Evolutionary conservation across 2,329 filamentous ascomycete species (phyloP).

Genomic region (Fusarium sp.): DNA sequence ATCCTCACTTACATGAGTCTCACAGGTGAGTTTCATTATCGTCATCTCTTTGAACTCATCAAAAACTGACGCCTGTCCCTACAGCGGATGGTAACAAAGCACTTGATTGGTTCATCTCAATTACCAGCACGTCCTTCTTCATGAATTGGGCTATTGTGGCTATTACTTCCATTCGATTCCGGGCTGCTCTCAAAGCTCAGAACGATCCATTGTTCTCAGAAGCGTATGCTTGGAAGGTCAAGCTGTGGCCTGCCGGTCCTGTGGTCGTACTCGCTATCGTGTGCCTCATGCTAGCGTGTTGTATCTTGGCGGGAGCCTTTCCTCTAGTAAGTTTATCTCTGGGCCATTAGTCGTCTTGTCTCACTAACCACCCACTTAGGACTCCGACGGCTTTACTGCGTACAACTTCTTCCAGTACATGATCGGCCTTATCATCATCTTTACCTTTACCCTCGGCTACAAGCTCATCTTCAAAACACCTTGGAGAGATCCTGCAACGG

Average conservation of each 20-base stretch:
- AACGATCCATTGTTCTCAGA: slow-evolving; percentile 34
- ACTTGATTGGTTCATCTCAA: slow-evolving; percentile 38
- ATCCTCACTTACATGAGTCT: slow-evolving; percentile 35
- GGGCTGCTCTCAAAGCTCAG: slow-evolving; percentile 28
- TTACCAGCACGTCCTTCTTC: slow-evolving; percentile 39
- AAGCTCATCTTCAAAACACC: slow-evolving; percentile 28
- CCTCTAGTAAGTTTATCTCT: no score
- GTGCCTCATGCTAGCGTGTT: no score
- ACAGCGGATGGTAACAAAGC: slow-evolving; percentile 25
- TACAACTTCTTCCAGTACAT: slow-evolving; percentile 36
- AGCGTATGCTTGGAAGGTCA: slow-evolving; percentile 30
- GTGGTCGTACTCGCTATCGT: slow-evolving; percentile 11
- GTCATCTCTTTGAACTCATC: neutral
- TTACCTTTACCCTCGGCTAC: slow-evolving; percentile 28
- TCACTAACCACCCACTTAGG: neutral
- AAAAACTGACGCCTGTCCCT: no score
- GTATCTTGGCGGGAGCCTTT: slow-evolving; percentile 4
- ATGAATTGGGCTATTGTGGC: slow-evolving; percentile 39
- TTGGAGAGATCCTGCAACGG: slow-evolving; percentile 22
- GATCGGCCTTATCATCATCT: slow-evolving; percentile 29
- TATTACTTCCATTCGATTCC: slow-evolving; percentile 36
- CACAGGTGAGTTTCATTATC: neutral
- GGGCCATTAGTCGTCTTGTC: neutral
- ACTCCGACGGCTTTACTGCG: slow-evolving; percentile 13
- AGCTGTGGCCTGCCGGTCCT: neutral